Conservation (phyloP, 2,329 filamentous ascomycete species). For the Sporothrix schenckii region DNA sequence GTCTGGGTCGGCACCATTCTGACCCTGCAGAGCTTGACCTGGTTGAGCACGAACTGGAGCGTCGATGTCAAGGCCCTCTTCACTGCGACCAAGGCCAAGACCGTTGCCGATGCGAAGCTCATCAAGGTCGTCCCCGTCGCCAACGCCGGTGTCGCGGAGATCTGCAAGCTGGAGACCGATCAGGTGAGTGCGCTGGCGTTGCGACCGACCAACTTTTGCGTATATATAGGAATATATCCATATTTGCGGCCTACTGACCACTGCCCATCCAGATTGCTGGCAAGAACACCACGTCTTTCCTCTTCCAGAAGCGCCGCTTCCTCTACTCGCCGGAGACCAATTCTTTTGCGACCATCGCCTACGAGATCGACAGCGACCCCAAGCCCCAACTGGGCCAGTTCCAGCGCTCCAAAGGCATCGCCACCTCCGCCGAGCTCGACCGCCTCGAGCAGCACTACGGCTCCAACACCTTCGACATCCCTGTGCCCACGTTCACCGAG, state of each 20-base stretch:
- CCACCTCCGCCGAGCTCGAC: conserved; percentile 72
- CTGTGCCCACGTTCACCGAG: conserved; percentile 92
- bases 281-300: conserved; percentile 79
- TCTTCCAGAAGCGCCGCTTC: conserved; percentile 98
- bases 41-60: conserved; percentile 98
- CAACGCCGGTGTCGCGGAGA: conserved; percentile 87
- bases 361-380: conserved; percentile 81
- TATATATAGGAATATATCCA: background rate
- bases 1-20: conserved; percentile 89
- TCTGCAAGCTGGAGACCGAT: conserved; percentile 79
- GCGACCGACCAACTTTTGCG: background rate
- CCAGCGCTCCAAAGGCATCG: conserved; percentile 77
- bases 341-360: conserved; percentile 79
- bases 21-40: conserved; percentile 83
- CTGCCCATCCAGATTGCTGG: conserved; percentile 60
- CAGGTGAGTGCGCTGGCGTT: conserved; percentile 51
- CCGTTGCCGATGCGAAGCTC: conserved; percentile 72
- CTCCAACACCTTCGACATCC: conserved; percentile 94
- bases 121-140: conserved; percentile 91
- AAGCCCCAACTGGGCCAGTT: conserved; percentile 78
- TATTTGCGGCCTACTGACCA: background rate
- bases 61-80: conserved; percentile 82
- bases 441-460: conserved; percentile 91
- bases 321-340: conserved; percentile 73
- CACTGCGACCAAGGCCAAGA: conserved; percentile 71